phyloP scores from a whole-genome alignment of 2,329 filamentous ascomycete genomes.

The Colletotrichum liaoningense region DNA sequence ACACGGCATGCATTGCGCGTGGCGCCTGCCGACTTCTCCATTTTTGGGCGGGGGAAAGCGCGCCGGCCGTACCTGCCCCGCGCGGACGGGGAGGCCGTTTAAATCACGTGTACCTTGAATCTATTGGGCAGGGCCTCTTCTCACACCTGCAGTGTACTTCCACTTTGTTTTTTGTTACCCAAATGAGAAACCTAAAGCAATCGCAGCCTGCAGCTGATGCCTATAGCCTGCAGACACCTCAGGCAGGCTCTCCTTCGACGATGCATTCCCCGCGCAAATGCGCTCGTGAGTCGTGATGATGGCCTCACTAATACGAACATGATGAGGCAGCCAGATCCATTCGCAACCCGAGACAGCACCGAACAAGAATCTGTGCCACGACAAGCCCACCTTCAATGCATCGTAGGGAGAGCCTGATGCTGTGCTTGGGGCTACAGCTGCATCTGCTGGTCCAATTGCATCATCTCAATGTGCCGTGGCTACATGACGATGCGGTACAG shows the following conservation, averaged over 20 bases:
- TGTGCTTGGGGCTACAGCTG: neutral
- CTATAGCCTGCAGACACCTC: neutral
- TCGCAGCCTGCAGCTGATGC: neutral
- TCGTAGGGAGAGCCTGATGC: neutral
- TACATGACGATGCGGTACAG: neutral
- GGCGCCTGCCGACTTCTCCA: neutral
- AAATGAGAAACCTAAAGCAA: neutral
- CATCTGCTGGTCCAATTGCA: neutral
- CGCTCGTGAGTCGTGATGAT: neutral
- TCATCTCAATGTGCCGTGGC: neutral
- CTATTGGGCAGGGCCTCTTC: neutral
- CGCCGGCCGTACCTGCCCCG: neutral
- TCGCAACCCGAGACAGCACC: neutral
- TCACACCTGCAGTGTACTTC: conserved; percentile 5
- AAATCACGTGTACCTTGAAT: neutral
- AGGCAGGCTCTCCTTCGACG: neutral
- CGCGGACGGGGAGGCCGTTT: neutral
- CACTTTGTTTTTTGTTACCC: neutral
- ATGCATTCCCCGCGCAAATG: neutral
- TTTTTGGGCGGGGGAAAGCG: neutral
- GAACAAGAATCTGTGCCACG: neutral
- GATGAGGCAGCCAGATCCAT: neutral
- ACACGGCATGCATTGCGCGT: neutral
- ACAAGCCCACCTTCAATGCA: too few relatives aligned
- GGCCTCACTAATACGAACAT: neutral